Base-by-base conservation (phyloP, 768 basidiomycete species). In the Psilocybe subaeruginosa region DNA sequence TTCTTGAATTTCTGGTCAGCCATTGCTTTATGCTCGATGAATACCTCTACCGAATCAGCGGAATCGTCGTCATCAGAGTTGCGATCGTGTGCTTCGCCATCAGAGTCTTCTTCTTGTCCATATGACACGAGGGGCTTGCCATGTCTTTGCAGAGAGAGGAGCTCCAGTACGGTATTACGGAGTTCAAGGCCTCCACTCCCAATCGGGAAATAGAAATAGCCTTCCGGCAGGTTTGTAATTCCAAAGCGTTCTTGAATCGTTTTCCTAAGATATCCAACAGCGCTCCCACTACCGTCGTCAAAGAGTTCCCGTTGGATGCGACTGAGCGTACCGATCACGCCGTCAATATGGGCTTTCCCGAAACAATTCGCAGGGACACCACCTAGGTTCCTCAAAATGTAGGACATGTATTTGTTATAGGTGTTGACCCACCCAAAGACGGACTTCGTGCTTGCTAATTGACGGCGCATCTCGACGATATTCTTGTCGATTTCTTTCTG, bases 191-290 rank as follows among this genome's bases (percentile, higher is more conserved):
- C 78, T 30, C 79, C 79, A 23, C 66, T 69, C 9, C 68, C 64
- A 23, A 78, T 70, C 0, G 78, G 76, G 61, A 78, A 75, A 65
- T 76, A 80, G 65, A 77, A 79, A 57, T 77, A 80, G 3, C 78
- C 78, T 49, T 76, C 73, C 0, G 77, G 79, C 3, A 80, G 69
- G 58, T 78, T 72, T 7, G 54, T 65, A 1, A 76, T 64, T 4
- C 68, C 72, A 56, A 78, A 79, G 2, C 76, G 71, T 16, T 66
- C 64, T 23, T 68, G 68, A 30, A 81, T 59, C 29, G 59, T 62
- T 31, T 57, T 63, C 37, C 66, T 61, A 37, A 73, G 60, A 48
- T 71, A 65, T n/a, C 66, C 71, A 35, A 70, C 61, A 2, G 66
- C 68, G 16, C 72, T 69, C 8, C 68, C 68, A 41, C 33, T 41